Conservation (phyloP, 2,329 filamentous ascomycete genomes). For the Coniochaeta prunicola region DNA sequence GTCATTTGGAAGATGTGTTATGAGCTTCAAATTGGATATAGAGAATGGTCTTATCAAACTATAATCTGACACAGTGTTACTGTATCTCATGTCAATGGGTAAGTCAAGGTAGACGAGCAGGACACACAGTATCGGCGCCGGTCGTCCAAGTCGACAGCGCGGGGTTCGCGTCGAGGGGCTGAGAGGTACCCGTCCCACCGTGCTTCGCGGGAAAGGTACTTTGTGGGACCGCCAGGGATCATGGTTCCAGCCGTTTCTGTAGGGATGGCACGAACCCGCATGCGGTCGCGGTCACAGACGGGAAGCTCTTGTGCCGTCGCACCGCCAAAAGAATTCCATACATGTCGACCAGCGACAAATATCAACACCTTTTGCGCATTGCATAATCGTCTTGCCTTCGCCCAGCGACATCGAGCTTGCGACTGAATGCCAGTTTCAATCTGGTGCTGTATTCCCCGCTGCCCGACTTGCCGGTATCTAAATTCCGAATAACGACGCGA, state of each 20-base stretch:
- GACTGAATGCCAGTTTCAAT: background rate
- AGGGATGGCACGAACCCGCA: background rate
- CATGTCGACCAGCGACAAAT: background rate
- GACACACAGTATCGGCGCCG: background rate
- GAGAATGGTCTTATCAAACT: background rate
- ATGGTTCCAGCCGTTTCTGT: background rate
- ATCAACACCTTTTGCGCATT: background rate
- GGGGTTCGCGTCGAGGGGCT: background rate
- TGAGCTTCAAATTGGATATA: background rate
- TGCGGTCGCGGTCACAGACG: background rate
- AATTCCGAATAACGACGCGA: background rate
- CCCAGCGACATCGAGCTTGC: background rate
- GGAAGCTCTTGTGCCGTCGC: background rate
- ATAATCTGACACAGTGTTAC: background rate
- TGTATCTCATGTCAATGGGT: too few species aligned
- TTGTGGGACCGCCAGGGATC: background rate
- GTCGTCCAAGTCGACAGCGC: background rate
- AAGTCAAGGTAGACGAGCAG: too few species aligned
- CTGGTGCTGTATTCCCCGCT: background rate
- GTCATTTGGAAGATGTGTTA: conserved; percentile 15
- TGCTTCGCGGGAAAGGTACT: background rate
- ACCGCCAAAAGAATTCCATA: background rate
- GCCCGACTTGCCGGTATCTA: background rate
- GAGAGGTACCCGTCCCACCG: background rate
- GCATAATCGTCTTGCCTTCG: background rate